Conservation (phyloP, 2,329 filamentous ascomycete species). For the Fusarium coicis region DNA sequence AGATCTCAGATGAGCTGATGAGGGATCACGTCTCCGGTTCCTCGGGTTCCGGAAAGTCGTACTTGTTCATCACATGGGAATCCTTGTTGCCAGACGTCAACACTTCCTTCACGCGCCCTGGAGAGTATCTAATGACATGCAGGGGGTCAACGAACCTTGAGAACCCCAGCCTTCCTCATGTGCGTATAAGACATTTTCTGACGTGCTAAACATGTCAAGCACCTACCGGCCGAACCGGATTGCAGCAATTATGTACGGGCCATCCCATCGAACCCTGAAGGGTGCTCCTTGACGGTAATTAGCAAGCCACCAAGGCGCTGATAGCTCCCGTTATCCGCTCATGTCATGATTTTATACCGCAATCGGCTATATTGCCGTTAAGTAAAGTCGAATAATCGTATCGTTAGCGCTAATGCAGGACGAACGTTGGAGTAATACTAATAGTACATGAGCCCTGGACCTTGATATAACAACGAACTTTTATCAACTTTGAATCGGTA, state of each 20-base stretch:
- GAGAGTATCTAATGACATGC: not conserved
- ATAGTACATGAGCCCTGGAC: slow-evolving; percentile 26
- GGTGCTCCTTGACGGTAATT: slow-evolving; percentile 31
- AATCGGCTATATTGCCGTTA: slow-evolving; percentile 20
- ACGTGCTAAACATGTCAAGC: slow-evolving; percentile 16
- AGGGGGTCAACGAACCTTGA: slow-evolving; percentile 15
- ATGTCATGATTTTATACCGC: slow-evolving; percentile 23
- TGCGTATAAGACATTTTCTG: slow-evolving; percentile 17
- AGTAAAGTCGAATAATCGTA: slow-evolving; percentile 25
- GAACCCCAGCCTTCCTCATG: not conserved
- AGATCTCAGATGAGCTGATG: slow-evolving; percentile 2
- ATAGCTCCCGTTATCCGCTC: slow-evolving; percentile 29
- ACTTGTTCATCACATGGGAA: slow-evolving; percentile 28
- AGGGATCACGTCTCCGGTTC: not conserved
- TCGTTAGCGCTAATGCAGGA: slow-evolving; percentile 13
- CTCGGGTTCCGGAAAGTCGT: slow-evolving; percentile 14
- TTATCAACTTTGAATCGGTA: slow-evolving; percentile 28
- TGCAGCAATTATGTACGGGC: slow-evolving; percentile 16
- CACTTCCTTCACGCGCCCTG: slow-evolving; percentile 4
- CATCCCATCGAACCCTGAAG: slow-evolving; percentile 22
- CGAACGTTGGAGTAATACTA: slow-evolving; percentile 14
- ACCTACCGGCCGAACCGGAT: slow-evolving; percentile 33
- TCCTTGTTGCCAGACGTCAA: slow-evolving; percentile 22
- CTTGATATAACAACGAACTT: slow-evolving; percentile 13
- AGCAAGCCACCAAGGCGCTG: slow-evolving; percentile 32